Evolutionary conservation across 306 rosid genomes (phyloP).

Genomic region (Chamaecrista fasciculata): DNA sequence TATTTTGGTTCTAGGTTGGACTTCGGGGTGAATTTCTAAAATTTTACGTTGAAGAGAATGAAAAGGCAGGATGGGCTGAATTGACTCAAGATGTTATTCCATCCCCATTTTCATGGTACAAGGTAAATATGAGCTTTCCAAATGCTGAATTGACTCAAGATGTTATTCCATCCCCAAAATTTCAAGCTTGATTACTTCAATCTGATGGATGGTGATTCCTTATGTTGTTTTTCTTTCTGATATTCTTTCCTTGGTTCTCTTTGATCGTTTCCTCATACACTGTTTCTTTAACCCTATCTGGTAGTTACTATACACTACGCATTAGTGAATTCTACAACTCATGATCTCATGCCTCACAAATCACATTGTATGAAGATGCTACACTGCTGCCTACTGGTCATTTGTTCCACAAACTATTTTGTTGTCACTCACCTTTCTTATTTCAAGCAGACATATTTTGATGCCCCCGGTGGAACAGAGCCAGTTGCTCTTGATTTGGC

Average conservation of each 20-base stretch:
- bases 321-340: constrained; percentile 3
- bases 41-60: constrained; percentile 56
- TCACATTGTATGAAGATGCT: background rate
- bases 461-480: constrained; percentile 69
- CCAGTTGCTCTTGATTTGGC: constrained; percentile 84
- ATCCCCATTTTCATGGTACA: constrained; percentile 85
- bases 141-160: constrained; percentile 42
- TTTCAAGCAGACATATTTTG: constrained; percentile 67
- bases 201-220: background rate
- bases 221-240: background rate
- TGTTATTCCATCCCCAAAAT: constrained; percentile 43
- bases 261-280: background rate
- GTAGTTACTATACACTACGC: background rate
- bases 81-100: constrained; percentile 54
- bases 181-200: background rate
- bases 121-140: constrained; percentile 49
- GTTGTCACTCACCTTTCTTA: constrained; percentile 6
- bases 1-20: constrained; percentile 67
- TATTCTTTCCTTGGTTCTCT: background rate
- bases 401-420: constrained; percentile 1
- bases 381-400: constrained; percentile 3
- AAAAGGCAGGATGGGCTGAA: constrained; percentile 65
- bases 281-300: background rate
- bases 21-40: constrained; percentile 72
- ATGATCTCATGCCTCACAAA: background rate